Evolutionary conservation across 257 asterid genomes (phyloP).

Genomic region (Thymus quinquecostatus): DNA sequence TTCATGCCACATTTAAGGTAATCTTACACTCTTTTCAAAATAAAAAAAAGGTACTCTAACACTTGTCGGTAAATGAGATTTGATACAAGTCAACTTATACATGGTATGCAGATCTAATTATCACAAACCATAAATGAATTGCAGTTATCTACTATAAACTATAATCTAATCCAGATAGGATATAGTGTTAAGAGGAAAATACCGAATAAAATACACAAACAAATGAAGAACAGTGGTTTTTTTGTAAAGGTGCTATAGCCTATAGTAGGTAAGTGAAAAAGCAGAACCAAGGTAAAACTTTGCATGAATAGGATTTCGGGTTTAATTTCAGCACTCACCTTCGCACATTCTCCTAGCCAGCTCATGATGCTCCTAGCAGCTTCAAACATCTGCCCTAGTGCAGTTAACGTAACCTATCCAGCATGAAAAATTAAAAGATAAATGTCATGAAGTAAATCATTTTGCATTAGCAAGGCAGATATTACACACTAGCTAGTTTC

Average conservation of each 20-base stretch:
- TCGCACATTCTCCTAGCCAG: constrained; percentile 99
- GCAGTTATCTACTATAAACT: not conserved
- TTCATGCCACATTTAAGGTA: not conserved
- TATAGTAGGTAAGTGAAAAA: not conserved
- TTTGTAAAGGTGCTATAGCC: not conserved
- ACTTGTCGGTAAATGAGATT: constrained; percentile 13
- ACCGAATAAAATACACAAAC: not conserved
- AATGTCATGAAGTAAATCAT: constrained; percentile 3
- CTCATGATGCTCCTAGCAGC: constrained; percentile 91
- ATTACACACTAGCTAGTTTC: constrained; percentile 1
- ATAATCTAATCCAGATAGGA: constrained; percentile 8
- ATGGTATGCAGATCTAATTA: not conserved
- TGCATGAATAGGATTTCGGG: not conserved
- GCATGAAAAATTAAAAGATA: constrained; percentile 29
- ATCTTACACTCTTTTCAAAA: not conserved
- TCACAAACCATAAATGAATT: not conserved
- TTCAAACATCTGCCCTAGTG: constrained; percentile 93
- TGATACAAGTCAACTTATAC: not conserved
- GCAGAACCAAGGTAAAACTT: not conserved
- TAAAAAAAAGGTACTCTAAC: too few species aligned
- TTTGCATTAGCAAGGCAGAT: constrained; percentile 12
- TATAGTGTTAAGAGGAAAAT: not conserved
- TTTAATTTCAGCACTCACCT: constrained; percentile 51
- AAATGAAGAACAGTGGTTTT: not conserved
- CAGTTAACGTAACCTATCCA: constrained; percentile 80